These are phyloP conservation scores for Pseudocercospora eumusae DNA, from an alignment of 2,329 filamentous ascomycete genomes.

Conservation along the genomic window DNA sequence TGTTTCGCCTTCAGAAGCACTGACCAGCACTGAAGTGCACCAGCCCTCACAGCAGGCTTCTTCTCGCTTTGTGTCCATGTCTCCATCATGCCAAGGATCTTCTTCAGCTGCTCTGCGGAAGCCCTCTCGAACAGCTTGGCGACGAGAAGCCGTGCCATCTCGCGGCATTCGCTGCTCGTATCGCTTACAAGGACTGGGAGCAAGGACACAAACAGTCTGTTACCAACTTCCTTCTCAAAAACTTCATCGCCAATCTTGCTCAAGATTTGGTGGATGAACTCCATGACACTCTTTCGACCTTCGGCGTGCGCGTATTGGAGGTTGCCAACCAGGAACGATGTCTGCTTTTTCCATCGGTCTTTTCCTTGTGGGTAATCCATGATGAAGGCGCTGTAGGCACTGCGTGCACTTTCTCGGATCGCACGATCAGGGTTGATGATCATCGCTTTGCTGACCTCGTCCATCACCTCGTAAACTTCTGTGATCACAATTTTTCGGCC, in stretches of 20 bases:
- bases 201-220: constrained; percentile 80
- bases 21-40: constrained; percentile 77
- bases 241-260: constrained; percentile 80
- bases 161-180: constrained; percentile 78
- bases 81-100: constrained; percentile 69
- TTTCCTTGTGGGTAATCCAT: constrained; percentile 93
- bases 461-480: constrained; percentile 85
- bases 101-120: constrained; percentile 69
- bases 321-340: constrained; percentile 86
- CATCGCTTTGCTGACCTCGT: constrained; percentile 89
- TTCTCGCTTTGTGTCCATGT: constrained; percentile 73
- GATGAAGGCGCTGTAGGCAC: constrained; percentile 90
- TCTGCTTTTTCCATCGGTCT: constrained; percentile 82
- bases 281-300: constrained; percentile 88
- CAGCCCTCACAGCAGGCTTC: constrained; percentile 68
- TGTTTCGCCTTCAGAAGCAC: constrained; percentile 73
- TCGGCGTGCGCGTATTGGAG: constrained; percentile 86
- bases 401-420: constrained; percentile 82
- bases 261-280: constrained; percentile 82
- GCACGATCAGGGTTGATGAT: constrained; percentile 90
- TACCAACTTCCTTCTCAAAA: constrained; percentile 72
- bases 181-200: constrained; percentile 87
- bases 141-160: constrained; percentile 76
- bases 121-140: constrained; percentile 79
- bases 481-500: constrained; percentile 83